phyloP scores from a whole-genome alignment of 306 rosid genomes.

The Castanea mollissima region DNA sequence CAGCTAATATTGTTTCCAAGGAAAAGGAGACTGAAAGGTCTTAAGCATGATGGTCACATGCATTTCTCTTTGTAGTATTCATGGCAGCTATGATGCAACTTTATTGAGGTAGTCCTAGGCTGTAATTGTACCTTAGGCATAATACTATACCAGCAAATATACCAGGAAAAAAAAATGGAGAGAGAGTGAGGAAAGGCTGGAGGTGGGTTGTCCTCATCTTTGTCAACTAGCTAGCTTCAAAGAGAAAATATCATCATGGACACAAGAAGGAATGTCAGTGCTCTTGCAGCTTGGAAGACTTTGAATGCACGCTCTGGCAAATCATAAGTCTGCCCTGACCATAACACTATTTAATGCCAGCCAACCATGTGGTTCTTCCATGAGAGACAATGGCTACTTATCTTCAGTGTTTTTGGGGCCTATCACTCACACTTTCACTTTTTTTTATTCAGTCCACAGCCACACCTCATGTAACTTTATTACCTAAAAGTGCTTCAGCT shows the following conservation, averaged over 20 bases:
- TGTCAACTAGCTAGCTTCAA: constrained; percentile 27
- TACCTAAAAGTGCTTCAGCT: not conserved
- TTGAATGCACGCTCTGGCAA: constrained; percentile 28
- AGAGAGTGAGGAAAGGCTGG: constrained; percentile 7
- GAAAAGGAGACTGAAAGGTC: not conserved
- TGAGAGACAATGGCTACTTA: constrained; percentile 21
- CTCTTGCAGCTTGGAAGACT: constrained; percentile 36
- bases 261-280: constrained; percentile 21
- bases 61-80: constrained; percentile 21
- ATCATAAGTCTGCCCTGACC: constrained; percentile 8
- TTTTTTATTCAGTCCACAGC: constrained; percentile 31
- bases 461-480: constrained; percentile 32
- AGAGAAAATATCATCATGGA: constrained; percentile 38
- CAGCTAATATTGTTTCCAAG: not conserved
- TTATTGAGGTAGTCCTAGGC: constrained; percentile 4
- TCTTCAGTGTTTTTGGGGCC: constrained; percentile 31
- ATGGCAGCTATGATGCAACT: constrained; percentile 22
- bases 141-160: not conserved
- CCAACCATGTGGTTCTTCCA: constrained; percentile 26
- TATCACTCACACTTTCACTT: constrained; percentile 27
- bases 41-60: constrained; percentile 35
- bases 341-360: constrained; percentile 27
- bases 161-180: not conserved
- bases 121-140: constrained; percentile 9
- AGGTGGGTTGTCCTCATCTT: not conserved